Percentiles rank a stretch among this genome's conserved stretches.
phyloP scores from a whole-genome alignment of 805 yeast species.

The Candida argentea region DNA sequence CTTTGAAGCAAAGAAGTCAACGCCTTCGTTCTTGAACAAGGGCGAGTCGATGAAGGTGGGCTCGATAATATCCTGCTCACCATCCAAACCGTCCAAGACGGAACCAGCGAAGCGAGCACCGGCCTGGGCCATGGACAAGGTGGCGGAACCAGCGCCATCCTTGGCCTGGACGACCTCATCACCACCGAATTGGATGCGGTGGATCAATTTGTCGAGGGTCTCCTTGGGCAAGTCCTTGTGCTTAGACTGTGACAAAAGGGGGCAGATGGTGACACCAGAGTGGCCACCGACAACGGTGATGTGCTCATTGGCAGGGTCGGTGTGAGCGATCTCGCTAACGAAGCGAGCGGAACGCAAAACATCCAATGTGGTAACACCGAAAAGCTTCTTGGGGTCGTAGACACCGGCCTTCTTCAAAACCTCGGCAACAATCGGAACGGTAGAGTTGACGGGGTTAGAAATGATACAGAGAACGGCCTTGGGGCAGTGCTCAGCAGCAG shows the following conservation, averaged over 20 bases:
- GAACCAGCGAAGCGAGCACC: slow-evolving; percentile 69
- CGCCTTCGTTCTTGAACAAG: slow-evolving; percentile 77
- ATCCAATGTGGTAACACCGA: slow-evolving; percentile 95
- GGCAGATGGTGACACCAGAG: slow-evolving; percentile 94
- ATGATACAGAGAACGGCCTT: slow-evolving; percentile 75
- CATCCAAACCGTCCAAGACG: slow-evolving; percentile 53
- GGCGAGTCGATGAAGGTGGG: slow-evolving; percentile 74
- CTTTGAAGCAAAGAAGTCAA: slow-evolving; percentile 92
- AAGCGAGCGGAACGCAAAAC: slow-evolving; percentile 84
- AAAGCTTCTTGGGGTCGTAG: slow-evolving; percentile 84
- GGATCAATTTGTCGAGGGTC: slow-evolving; percentile 53
- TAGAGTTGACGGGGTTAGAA: slow-evolving; percentile 95
- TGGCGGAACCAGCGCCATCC: slow-evolving; percentile 77
- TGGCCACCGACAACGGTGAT: slow-evolving; percentile 95
- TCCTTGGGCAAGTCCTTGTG: slow-evolving; percentile 59
- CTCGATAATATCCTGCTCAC: slow-evolving; percentile 55
- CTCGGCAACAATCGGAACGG: slow-evolving; percentile 94
- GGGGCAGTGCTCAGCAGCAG: slow-evolving; percentile 74
- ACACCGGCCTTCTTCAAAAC: slow-evolving; percentile 77
- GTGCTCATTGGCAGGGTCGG: slow-evolving; percentile 68
- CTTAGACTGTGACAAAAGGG: slow-evolving; percentile 77
- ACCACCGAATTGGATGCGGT: slow-evolving; percentile 91
- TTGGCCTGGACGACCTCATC: slow-evolving; percentile 84
- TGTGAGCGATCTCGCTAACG: slow-evolving; percentile 53
- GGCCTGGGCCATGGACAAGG: slow-evolving; percentile 81